phyloP scores from a whole-genome alignment of 2,329 filamentous ascomycete genomes.

The Alternaria sp. region DNA sequence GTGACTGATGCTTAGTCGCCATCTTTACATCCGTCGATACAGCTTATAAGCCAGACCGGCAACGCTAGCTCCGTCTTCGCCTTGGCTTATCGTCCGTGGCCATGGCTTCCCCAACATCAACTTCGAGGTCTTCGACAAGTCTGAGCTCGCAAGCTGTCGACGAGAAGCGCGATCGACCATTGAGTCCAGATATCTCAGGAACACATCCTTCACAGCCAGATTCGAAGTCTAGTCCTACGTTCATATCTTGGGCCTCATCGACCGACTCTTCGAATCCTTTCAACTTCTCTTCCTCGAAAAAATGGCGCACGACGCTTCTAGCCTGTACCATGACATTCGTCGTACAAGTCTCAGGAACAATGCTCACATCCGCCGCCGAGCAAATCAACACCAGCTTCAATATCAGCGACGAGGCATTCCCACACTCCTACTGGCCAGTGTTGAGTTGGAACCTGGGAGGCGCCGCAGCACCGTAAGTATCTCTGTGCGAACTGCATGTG shows the following conservation, averaged over 20 bases:
- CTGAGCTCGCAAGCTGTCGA: background rate
- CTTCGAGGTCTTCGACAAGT: background rate
- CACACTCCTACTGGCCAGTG: constrained; percentile 54
- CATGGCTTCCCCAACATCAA: constrained; percentile 2
- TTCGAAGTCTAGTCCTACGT: constrained; percentile 8
- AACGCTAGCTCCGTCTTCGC: background rate
- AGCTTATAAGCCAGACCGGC: background rate
- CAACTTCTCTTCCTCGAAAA: constrained; percentile 54
- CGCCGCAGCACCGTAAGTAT: constrained; percentile 46
- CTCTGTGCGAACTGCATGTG: background rate
- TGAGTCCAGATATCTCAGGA: background rate
- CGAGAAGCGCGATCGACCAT: background rate
- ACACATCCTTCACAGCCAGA: background rate
- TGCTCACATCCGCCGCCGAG: constrained; percentile 44
- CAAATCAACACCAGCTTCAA: constrained; percentile 53
- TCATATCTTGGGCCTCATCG: constrained; percentile 32
- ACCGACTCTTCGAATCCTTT: constrained; percentile 47
- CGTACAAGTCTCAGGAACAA: constrained; percentile 45
- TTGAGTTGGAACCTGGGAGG: constrained; percentile 56
- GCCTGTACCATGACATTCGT: constrained; percentile 54
- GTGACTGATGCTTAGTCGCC: constrained; percentile 3
- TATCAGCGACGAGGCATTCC: constrained; percentile 51
- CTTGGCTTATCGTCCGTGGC: background rate
- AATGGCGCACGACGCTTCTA: constrained; percentile 55
- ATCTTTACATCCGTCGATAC: background rate